Evolutionary conservation across 2,329 filamentous ascomycete species (phyloP), one percentile per base, ranked within the genome.

Genomic region (Cercospora sesami): DNA sequence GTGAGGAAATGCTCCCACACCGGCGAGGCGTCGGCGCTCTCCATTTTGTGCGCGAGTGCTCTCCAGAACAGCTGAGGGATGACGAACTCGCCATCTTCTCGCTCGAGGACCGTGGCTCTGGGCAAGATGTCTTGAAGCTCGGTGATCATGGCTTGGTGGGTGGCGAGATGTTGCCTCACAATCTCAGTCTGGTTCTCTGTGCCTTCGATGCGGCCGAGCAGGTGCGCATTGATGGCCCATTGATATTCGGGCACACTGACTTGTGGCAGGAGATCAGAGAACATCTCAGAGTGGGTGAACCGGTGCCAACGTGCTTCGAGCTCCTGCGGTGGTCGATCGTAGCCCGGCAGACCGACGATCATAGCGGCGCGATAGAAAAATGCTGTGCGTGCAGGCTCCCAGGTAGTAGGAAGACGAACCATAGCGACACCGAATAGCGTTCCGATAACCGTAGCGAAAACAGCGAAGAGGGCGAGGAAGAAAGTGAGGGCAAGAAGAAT

Each of bases 51-150:
- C 26, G 83, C 81, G 8, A 93, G 76, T 0, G 89, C 90, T 65
- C 86, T 82, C 86, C 87, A 93, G 68, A 93, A 91, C 2, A 87
- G 84, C 26, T 86, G 82, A 0, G 85, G 80, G 16, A 92, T 85
- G 23, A 85, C 79, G 0, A 81, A 78, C 9, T 84, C 82, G 14
- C 88, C 89, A 31, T 85, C 77, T 8, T 62, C 45, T 53, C 57
- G 33, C 16, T 53, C 39, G 7, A 58, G 48, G n/a, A 64, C 64
- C 28, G 64, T 62, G 3, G 36, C 51, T 21, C 23, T 58, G 23
- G 68, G 68, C 6, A 69, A 26, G 12, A 69, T 64, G 16, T 48
- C 18, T 39, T 67, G 42, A 12, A 69, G 36, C 64, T 69, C 64
- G 5, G 16, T 23, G 33, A 69, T 31, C 30, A 59, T 66, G 12